Evolutionary conservation across 805 yeast genomes (phyloP).

Genomic region (Wickerhamiella cacticola): DNA sequence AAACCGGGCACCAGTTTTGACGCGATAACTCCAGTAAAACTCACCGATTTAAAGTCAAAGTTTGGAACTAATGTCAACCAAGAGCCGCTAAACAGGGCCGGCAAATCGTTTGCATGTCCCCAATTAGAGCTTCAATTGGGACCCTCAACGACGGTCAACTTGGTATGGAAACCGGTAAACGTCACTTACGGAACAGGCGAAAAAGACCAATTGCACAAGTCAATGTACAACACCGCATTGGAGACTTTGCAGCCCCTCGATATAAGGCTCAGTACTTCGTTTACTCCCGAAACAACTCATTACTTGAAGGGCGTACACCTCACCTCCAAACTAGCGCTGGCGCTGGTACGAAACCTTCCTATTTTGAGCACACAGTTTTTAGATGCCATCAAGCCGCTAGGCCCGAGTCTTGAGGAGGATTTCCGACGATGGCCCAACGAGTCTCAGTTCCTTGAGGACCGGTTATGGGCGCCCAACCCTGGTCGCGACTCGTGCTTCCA

Average conservation of each 20-base stretch:
- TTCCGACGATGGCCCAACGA: slow-evolving; percentile 25
- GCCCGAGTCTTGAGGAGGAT: slow-evolving; percentile 16
- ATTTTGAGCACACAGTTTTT: slow-evolving; percentile 24
- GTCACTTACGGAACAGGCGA: slow-evolving; percentile 23
- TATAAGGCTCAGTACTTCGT: slow-evolving; percentile 21
- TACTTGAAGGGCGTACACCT: slow-evolving; percentile 21
- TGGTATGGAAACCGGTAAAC: slow-evolving; percentile 24
- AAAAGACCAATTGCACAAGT: slow-evolving; percentile 15
- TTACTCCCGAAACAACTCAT: slow-evolving; percentile 24
- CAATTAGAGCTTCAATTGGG: slow-evolving; percentile 20
- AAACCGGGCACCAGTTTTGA: neutral
- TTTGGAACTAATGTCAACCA: slow-evolving; percentile 22
- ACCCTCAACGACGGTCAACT: slow-evolving; percentile 10
- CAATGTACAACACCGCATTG: slow-evolving; percentile 15
- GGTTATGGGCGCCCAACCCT: slow-evolving; percentile 21
- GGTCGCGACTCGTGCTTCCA: slow-evolving; percentile 23
- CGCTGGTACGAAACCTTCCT: slow-evolving; percentile 27
- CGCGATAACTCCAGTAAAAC: slow-evolving; percentile 13
- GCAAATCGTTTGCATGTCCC: neutral
- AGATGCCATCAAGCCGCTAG: slow-evolving; percentile 17
- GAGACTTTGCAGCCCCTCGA: slow-evolving; percentile 23
- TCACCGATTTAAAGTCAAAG: slow-evolving; percentile 23
- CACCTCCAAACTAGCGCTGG: slow-evolving; percentile 28
- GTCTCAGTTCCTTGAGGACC: slow-evolving; percentile 21
- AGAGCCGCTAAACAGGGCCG: neutral